A percentile compares a stretch with the other conserved stretches of the same genome.
Evolutionary conservation across 208 protist species (phyloP).

Genomic region (Angomonas deanei): DNA sequence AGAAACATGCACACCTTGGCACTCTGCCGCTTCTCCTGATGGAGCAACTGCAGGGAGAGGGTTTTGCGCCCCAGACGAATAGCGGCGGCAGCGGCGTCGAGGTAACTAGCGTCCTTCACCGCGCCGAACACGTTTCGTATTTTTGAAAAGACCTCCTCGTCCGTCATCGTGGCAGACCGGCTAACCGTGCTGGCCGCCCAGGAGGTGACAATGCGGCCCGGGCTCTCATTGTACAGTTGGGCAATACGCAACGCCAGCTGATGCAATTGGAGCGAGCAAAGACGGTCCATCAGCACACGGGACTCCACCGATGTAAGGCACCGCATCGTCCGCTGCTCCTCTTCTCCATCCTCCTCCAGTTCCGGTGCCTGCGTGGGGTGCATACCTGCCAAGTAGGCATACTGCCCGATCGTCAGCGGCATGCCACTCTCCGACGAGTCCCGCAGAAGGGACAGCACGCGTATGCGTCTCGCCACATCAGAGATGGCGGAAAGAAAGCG

Average conservation of each 20-base stretch:
- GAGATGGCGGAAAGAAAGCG: not conserved
- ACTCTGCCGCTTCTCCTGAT: slow-evolving; percentile 27
- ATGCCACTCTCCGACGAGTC: slow-evolving; percentile 18
- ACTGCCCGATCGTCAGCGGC: slow-evolving; percentile 19
- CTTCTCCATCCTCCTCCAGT: not conserved
- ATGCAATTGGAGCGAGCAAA: slow-evolving; percentile 23
- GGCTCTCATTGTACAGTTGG: slow-evolving; percentile 17
- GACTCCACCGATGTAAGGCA: slow-evolving; percentile 17
- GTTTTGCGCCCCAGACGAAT: slow-evolving; percentile 11
- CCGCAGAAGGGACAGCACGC: slow-evolving; percentile 30
- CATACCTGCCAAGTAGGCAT: slow-evolving; percentile 11
- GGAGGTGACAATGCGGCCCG: slow-evolving; percentile 16
- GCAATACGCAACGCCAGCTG: slow-evolving; percentile 40
- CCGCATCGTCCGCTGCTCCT: slow-evolving; percentile 4
- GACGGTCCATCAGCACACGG: slow-evolving; percentile 31
- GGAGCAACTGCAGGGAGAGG: slow-evolving; percentile 34
- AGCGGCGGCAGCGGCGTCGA: slow-evolving; percentile 33
- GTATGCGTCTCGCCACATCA: slow-evolving; percentile 32
- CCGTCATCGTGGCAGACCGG: not conserved
- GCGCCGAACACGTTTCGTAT: slow-evolving; percentile 18
- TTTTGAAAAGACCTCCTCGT: slow-evolving; percentile 12
- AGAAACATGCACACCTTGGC: slow-evolving; percentile 26
- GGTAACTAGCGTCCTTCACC: slow-evolving; percentile 22
- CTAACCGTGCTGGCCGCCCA: slow-evolving; percentile 17
- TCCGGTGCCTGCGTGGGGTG: not conserved